Evolutionary conservation across 2,329 filamentous ascomycete genomes (phyloP).

Genomic region (Colletotrichum cuscutae): DNA sequence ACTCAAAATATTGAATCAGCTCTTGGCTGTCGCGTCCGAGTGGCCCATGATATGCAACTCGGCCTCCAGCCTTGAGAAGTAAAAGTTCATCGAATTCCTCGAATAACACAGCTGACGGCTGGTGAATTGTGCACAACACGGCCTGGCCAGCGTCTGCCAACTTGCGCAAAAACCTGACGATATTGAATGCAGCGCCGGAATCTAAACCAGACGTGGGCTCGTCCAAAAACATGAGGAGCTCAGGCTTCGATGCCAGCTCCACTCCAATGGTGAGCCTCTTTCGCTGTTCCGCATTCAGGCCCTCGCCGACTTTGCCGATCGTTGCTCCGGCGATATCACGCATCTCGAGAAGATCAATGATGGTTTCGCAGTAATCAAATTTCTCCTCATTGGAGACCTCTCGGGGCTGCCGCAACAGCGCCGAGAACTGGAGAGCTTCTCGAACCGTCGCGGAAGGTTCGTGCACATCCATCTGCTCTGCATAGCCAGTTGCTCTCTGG

Average conservation of each 20-base stretch:
- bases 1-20: slow-evolving; percentile 63
- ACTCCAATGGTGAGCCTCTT: slow-evolving; percentile 67
- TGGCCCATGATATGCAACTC: slow-evolving; percentile 64
- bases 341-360: slow-evolving; percentile 77
- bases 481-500: slow-evolving; percentile 81
- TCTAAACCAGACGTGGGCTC: slow-evolving; percentile 70
- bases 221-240: slow-evolving; percentile 73
- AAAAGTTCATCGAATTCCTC: slow-evolving; percentile 67
- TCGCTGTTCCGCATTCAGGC: slow-evolving; percentile 69
- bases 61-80: slow-evolving; percentile 63
- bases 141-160: slow-evolving; percentile 69
- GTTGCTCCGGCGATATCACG: slow-evolving; percentile 72
- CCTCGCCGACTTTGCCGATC: slow-evolving; percentile 68
- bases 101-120: slow-evolving; percentile 66
- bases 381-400: slow-evolving; percentile 70
- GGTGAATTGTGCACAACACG: slow-evolving; percentile 70
- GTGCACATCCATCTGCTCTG: slow-evolving; percentile 74
- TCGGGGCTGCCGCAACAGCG: slow-evolving; percentile 69
- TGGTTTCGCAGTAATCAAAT: slow-evolving; percentile 73
- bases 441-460: slow-evolving; percentile 74
- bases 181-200: slow-evolving; percentile 68
- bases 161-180: slow-evolving; percentile 70
- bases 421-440: slow-evolving; percentile 74
- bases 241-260: slow-evolving; percentile 66
- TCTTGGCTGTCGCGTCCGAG: slow-evolving; percentile 60